Percentiles rank a stretch among this genome's conserved stretches.
Conservation (phyloP, 495 filamentous ascomycete genomes). For the Aspergillus mulundensis region DNA sequence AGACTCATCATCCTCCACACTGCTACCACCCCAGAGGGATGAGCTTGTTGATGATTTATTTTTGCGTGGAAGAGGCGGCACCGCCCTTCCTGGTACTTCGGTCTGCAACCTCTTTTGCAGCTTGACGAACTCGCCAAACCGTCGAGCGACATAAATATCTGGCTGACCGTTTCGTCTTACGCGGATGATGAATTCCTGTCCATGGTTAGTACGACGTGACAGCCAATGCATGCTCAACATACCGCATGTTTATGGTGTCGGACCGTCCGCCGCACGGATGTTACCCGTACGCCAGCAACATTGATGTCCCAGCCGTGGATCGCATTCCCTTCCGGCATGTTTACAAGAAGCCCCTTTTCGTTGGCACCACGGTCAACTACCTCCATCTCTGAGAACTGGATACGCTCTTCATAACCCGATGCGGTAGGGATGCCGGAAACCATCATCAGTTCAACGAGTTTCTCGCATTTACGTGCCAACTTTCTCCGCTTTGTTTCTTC, state of each 20-base stretch:
- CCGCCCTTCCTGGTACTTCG: constrained; percentile 86
- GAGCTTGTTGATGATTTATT: constrained; percentile 71
- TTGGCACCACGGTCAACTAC: constrained; percentile 91
- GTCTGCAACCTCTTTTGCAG: constrained; percentile 74
- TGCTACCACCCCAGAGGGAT: constrained; percentile 44
- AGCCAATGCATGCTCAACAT: constrained; percentile 22
- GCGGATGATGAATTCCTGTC: constrained; percentile 82
- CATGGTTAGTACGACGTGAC: constrained; percentile 2
- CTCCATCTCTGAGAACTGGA: constrained; percentile 93
- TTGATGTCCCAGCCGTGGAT: constrained; percentile 98
- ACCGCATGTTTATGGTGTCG: constrained; percentile 91
- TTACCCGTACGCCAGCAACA: constrained; percentile 82
- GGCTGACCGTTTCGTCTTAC: constrained; percentile 67
- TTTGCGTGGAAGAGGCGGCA: constrained; percentile 84
- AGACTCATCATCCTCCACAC: constrained; percentile 62
- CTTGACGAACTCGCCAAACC: constrained; percentile 83
- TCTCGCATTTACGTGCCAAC: constrained; percentile 85
- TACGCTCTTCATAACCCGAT: constrained; percentile 94
- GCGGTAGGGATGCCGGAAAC: constrained; percentile 94
- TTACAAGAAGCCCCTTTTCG: constrained; percentile 78
- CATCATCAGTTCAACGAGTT: constrained; percentile 98
- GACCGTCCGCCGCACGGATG: constrained; percentile 77
- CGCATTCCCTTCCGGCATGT: constrained; percentile 82
- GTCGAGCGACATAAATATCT: constrained; percentile 73
- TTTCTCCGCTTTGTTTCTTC: constrained; percentile 96